Percentiles rank a stretch among this genome's conserved stretches.
These are phyloP conservation scores for Eucalyptus guilfoylei DNA, from an alignment of 345 rosid genomes.

Conservation along the genomic window DNA sequence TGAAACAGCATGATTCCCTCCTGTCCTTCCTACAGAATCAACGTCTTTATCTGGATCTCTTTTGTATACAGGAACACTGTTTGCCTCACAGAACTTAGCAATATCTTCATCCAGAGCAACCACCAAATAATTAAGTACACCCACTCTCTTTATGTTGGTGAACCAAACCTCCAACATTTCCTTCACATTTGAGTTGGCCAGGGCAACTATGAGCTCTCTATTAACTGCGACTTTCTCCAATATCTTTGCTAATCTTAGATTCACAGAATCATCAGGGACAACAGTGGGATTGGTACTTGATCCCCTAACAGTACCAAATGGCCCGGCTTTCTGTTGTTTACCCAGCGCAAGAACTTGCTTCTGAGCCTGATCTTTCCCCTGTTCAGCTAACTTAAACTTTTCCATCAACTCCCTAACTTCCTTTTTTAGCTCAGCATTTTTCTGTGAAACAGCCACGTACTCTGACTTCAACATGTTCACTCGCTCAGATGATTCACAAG, in stretches of 20 bases:
- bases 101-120: conserved; percentile 30
- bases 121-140: conserved; percentile 29
- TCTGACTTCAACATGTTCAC: conserved; percentile 22
- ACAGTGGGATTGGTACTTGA: conserved; percentile 28
- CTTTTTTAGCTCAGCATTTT: conserved; percentile 22
- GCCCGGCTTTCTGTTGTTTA: conserved; percentile 25
- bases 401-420: conserved; percentile 18
- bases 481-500: conserved; percentile 20
- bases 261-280: conserved; percentile 30
- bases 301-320: conserved; percentile 35
- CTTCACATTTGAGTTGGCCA: conserved; percentile 38
- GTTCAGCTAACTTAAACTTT: conserved; percentile 26
- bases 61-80: conserved; percentile 28
- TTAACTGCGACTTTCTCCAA: conserved; percentile 16
- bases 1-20: conserved; percentile 33
- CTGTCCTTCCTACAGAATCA: conserved; percentile 20
- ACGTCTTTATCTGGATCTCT: conserved; percentile 20
- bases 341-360: conserved; percentile 24
- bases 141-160: conserved; percentile 31
- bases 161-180: conserved; percentile 37
- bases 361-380: conserved; percentile 24
- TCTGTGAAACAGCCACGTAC: conserved; percentile 5
- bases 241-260: conserved; percentile 25
- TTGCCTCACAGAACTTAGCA: conserved; percentile 19
- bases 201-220: conserved; percentile 33